Evolutionary conservation across 2,329 filamentous ascomycete species (phyloP).

Genomic region (Xylariomycetidae sp.): DNA sequence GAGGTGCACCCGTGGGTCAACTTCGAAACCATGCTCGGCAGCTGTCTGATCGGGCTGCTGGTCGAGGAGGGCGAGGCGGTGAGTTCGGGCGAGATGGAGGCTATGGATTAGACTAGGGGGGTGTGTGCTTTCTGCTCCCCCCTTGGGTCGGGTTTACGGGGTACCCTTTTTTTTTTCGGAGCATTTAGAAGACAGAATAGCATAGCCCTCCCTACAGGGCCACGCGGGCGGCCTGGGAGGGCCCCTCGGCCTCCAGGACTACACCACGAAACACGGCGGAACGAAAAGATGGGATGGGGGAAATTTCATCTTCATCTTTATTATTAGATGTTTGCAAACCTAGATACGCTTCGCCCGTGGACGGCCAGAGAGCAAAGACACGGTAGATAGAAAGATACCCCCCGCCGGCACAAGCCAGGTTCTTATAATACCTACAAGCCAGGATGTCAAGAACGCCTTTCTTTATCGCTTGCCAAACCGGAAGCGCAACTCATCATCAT

Average conservation of each 20-base stretch:
- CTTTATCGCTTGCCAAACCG: conserved; percentile 44
- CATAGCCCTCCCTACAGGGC: not conserved
- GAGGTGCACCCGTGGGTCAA: conserved; percentile 69
- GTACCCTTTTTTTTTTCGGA: not conserved
- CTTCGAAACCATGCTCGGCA: conserved; percentile 62
- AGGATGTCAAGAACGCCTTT: not conserved
- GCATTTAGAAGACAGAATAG: too few species aligned
- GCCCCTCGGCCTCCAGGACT: too few species aligned
- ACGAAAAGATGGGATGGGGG: too few species aligned
- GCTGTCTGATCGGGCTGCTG: conserved; percentile 57
- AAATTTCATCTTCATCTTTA: too few species aligned
- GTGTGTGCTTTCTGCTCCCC: not conserved
- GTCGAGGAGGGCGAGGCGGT: conserved; percentile 47
- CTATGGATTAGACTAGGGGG: conserved; percentile 47
- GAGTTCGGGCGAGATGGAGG: conserved; percentile 39
- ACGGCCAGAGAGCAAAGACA: too few species aligned
- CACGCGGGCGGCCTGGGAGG: too few species aligned
- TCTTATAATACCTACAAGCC: too few species aligned
- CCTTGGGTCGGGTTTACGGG: not conserved
- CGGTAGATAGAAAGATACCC: too few species aligned
- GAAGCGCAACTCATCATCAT: conserved; percentile 51
- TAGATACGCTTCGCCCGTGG: too few species aligned
- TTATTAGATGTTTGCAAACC: too few species aligned
- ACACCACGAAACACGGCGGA: too few species aligned
- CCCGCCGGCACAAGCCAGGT: too few species aligned